phyloP scores from a whole-genome alignment of 2,329 filamentous ascomycete genomes.

The Alternaria solani region DNA sequence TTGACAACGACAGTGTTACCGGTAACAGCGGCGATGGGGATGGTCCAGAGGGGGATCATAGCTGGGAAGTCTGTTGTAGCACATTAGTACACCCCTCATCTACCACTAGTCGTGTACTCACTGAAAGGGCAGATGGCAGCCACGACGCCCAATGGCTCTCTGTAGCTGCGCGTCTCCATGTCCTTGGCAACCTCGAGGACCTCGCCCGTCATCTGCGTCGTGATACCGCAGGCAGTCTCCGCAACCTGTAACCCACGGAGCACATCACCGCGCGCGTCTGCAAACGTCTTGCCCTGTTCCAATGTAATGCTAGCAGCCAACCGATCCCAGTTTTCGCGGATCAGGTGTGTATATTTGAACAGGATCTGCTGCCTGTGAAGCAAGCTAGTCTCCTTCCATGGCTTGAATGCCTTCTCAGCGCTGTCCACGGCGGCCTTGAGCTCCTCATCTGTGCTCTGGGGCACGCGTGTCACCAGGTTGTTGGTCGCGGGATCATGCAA shows the following conservation, averaged over 20 bases:
- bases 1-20: constrained; percentile 87
- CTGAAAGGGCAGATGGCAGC: constrained; percentile 89
- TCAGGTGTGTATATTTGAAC: constrained; percentile 83
- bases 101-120: constrained; percentile 53
- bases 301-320: constrained; percentile 85
- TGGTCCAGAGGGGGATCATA: constrained; percentile 93
- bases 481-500: constrained; percentile 85
- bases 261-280: constrained; percentile 82
- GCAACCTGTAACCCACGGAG: constrained; percentile 84
- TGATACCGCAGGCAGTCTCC: constrained; percentile 81
- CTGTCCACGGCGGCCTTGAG: constrained; percentile 77
- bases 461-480: constrained; percentile 82
- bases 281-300: constrained; percentile 89
- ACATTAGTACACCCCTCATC: constrained; percentile 30
- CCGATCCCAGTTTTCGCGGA: constrained; percentile 85
- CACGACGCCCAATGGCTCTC: constrained; percentile 80
- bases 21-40: constrained; percentile 82
- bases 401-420: constrained; percentile 76
- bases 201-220: constrained; percentile 83
- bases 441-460: constrained; percentile 81
- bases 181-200: constrained; percentile 86
- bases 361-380: constrained; percentile 82
- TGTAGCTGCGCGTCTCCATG: constrained; percentile 86
- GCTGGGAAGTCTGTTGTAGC: constrained; percentile 75
- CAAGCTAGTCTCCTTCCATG: constrained; percentile 76